Conservation (phyloP, 2,329 filamentous ascomycete species). For the Ascochyta koolunga region DNA sequence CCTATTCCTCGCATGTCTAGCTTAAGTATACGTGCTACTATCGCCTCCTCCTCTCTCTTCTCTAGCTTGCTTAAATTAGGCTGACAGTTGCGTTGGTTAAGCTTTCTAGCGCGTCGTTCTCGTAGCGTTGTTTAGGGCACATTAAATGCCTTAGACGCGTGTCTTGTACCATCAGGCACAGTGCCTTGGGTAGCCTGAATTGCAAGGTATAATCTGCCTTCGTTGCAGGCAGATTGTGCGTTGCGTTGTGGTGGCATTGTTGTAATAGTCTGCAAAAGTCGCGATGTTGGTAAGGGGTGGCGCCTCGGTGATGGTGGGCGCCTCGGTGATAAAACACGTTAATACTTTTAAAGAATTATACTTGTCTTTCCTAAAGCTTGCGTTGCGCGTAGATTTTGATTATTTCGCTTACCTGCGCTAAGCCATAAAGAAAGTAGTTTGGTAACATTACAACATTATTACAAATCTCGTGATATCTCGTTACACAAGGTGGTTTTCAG, state of each 20-base stretch:
- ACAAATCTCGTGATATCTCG: no score
- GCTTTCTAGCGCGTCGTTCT: neutral
- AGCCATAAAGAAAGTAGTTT: no score
- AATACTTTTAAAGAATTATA: no score
- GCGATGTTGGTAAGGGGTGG: no score
- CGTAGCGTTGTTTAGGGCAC: neutral
- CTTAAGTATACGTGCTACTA: slow-evolving; percentile 19
- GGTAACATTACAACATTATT: no score
- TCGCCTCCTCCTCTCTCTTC: slow-evolving; percentile 21
- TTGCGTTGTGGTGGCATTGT: neutral
- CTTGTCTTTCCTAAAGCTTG: no score
- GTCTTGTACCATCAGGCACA: neutral
- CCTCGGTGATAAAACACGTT: no score
- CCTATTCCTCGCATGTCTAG: neutral
- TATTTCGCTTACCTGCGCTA: no score
- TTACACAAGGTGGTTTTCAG: no score
- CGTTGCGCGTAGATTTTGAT: no score
- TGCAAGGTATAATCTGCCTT: neutral
- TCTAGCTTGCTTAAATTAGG: slow-evolving; percentile 23
- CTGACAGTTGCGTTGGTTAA: slow-evolving; percentile 17
- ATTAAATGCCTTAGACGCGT: neutral
- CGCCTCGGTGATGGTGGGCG: no score
- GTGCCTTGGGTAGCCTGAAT: neutral
- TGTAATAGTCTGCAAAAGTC: no score
- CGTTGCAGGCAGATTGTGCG: neutral